These are phyloP conservation scores for Gymnopilus junonius DNA, from an alignment of 768 basidiomycete species.

Conservation along the genomic window DNA sequence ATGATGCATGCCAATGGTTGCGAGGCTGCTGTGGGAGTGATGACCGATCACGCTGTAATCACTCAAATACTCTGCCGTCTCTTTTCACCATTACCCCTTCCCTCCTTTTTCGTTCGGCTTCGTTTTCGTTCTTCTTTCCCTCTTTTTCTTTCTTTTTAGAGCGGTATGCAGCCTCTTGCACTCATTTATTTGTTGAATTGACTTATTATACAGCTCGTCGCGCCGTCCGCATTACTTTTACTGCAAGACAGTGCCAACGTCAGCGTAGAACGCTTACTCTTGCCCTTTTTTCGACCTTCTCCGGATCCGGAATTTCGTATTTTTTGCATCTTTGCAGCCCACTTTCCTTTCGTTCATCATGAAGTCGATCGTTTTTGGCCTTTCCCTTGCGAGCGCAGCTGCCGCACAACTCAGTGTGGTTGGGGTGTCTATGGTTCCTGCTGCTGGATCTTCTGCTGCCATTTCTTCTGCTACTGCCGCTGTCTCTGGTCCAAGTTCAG, in stretches of 20 bases:
- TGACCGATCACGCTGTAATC: constrained; percentile 28
- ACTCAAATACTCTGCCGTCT: constrained; percentile 40
- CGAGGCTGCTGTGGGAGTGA: constrained; percentile 27
- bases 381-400: constrained; percentile 61
- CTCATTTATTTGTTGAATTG: background rate
- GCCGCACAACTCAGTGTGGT: constrained; percentile 57
- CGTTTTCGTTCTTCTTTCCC: constrained; percentile 41
- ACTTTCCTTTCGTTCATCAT: constrained; percentile 55
- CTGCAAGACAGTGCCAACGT: constrained; percentile 71
- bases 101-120: constrained; percentile 44
- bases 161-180: constrained; percentile 41
- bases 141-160: constrained; percentile 42
- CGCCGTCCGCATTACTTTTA: constrained; percentile 44
- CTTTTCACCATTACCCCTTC: constrained; percentile 29
- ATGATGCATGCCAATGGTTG: constrained; percentile 42
- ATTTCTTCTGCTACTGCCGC: constrained; percentile 22
- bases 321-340: constrained; percentile 43
- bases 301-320: constrained; percentile 30
- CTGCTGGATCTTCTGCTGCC: constrained; percentile 19
- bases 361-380: constrained; percentile 63
- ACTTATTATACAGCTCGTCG: constrained; percentile 48
- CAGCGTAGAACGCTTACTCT: constrained; percentile 72
- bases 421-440: constrained; percentile 46
- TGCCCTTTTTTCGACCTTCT: constrained; percentile 41
- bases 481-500: constrained; percentile 20